These are phyloP conservation scores for Candida ortonii DNA, from an alignment of 805 yeast species.

Conservation along the genomic window DNA sequence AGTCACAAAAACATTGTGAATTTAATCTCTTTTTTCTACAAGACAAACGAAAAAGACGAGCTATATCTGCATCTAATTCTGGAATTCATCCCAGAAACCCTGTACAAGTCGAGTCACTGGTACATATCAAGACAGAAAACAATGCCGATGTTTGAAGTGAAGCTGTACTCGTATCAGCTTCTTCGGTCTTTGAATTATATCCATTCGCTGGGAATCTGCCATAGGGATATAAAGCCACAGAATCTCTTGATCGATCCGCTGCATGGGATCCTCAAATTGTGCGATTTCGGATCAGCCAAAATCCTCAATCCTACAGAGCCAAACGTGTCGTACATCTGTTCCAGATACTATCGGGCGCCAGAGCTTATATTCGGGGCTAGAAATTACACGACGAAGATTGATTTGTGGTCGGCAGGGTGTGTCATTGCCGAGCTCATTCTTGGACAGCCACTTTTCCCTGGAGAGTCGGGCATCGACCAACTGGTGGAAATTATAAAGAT, in stretches of 20 bases:
- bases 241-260: constrained; percentile 83
- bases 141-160: constrained; percentile 89
- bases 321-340: constrained; percentile 93
- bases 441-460: constrained; percentile 97
- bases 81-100: constrained; percentile 94
- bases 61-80: constrained; percentile 84
- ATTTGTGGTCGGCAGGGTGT: constrained; percentile 97
- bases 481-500: constrained; percentile 94
- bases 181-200: constrained; percentile 76
- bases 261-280: constrained; percentile 79
- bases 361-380: constrained; percentile 97
- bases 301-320: constrained; percentile 86
- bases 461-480: constrained; percentile 97
- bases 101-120: constrained; percentile 86
- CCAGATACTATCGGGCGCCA: constrained; percentile 96
- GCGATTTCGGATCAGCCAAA: constrained; percentile 97
- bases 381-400: constrained; percentile 93
- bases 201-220: constrained; percentile 77
- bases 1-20: constrained; percentile 86
- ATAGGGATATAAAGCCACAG: constrained; percentile 90
- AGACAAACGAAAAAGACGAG: constrained; percentile 61
- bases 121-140: constrained; percentile 67
- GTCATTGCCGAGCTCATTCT: constrained; percentile 95
- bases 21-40: constrained; percentile 81
- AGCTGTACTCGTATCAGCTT: constrained; percentile 77